These are phyloP conservation scores for Lichtheimia ramosa DNA, from an alignment of 371 early-diverging fungal genomes.

Conservation along the genomic window DNA sequence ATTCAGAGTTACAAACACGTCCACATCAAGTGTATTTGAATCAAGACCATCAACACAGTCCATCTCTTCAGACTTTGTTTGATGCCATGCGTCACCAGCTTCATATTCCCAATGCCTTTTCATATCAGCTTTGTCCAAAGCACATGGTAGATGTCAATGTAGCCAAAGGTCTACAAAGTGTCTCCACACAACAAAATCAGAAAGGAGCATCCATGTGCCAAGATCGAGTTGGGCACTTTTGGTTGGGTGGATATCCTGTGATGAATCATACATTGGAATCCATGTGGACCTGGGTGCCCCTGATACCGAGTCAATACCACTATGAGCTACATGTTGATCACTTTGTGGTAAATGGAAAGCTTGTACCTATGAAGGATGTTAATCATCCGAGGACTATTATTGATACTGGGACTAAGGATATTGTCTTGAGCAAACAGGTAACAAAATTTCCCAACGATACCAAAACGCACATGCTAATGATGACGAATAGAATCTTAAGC, in stretches of 20 bases:
- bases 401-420: conserved; percentile 41
- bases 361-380: conserved; percentile 23
- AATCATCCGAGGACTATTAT: conserved; percentile 37
- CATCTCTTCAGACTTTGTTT: conserved; percentile 7
- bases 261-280: conserved; percentile 1
- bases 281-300: conserved; percentile 10
- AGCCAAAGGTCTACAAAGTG: conserved; percentile 2
- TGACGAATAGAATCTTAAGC: conserved; percentile 19
- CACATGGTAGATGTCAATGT: neutral
- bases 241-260: conserved; percentile 14
- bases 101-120: conserved; percentile 10
- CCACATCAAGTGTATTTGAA: conserved; percentile 8
- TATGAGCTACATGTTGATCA: conserved; percentile 38
- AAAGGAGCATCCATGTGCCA: neutral
- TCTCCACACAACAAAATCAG: neutral
- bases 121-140: conserved; percentile 15
- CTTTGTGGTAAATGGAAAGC: conserved; percentile 30
- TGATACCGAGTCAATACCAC: conserved; percentile 26
- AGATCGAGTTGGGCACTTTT: conserved; percentile 15
- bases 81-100: conserved; percentile 10
- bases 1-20: conserved; percentile 15
- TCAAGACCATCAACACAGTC: neutral
- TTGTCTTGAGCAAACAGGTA: conserved; percentile 30
- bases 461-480: too few species aligned
- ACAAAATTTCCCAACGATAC: neutral